Conservation (phyloP, 495 filamentous ascomycete species). For the Penicillium diatomitis region DNA sequence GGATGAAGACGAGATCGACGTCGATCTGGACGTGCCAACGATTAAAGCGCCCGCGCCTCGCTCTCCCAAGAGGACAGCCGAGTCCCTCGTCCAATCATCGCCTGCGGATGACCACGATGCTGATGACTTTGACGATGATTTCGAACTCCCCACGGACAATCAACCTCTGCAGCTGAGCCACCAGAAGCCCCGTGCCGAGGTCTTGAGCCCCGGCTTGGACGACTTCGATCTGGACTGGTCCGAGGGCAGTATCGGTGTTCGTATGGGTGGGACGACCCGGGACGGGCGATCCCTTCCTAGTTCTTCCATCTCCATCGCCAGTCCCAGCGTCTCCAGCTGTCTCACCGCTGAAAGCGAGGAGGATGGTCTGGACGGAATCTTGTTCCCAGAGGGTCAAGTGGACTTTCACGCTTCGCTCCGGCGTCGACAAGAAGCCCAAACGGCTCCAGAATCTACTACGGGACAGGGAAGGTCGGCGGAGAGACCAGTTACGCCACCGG, state of each 20-base stretch:
- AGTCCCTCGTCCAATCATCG: neutral
- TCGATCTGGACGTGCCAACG: constrained; percentile 56
- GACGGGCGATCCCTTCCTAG: constrained; percentile 69
- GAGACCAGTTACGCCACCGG: constrained; percentile 10
- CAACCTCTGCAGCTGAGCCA: constrained; percentile 50
- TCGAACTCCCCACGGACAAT: constrained; percentile 59
- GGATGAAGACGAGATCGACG: constrained; percentile 51
- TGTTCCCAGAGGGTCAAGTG: constrained; percentile 74
- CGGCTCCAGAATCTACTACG: constrained; percentile 27
- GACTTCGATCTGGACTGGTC: constrained; percentile 82
- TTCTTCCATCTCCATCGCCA: constrained; percentile 80
- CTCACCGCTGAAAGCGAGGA: constrained; percentile 91
- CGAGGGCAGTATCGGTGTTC: constrained; percentile 81
- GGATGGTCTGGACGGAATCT: constrained; percentile 72
- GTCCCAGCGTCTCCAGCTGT: constrained; percentile 83
- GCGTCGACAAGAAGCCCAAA: constrained; percentile 50
- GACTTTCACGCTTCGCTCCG: constrained; percentile 70
- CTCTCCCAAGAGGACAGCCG: constrained; percentile 36
- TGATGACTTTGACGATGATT: constrained; percentile 69
- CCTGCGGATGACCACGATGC: constrained; percentile 31
- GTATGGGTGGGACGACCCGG: constrained; percentile 74
- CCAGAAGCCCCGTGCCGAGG: constrained; percentile 48
- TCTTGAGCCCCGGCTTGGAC: constrained; percentile 51
- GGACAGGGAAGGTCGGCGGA: constrained; percentile 19
- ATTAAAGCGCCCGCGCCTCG: constrained; percentile 59